A percentile compares a stretch with the other conserved stretches of the same genome.
Conservation (phyloP, 2,329 filamentous ascomycete species). For the Pyrenophora tritici-repentis region DNA sequence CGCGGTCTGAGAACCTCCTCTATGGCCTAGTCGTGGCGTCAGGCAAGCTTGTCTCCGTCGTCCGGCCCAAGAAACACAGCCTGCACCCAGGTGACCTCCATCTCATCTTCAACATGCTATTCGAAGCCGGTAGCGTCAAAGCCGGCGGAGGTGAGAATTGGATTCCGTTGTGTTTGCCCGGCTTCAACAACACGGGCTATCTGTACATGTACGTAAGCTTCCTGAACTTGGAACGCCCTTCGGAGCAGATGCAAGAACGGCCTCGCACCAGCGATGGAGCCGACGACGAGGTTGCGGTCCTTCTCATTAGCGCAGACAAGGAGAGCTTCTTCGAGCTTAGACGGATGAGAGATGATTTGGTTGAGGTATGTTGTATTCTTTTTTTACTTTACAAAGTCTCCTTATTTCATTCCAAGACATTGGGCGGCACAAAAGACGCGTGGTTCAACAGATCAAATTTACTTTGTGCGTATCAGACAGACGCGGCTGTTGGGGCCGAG, state of each 20-base stretch:
- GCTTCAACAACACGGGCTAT: slow-evolving; percentile 96
- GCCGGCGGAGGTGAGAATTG: slow-evolving; percentile 94
- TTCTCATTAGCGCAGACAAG: slow-evolving; percentile 89
- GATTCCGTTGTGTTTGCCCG: slow-evolving; percentile 93
- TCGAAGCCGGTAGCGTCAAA: slow-evolving; percentile 90
- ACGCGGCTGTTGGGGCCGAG: background rate
- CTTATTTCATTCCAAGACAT: slow-evolving; percentile 8
- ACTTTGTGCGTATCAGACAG: too few relatives aligned
- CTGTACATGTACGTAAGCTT: slow-evolving; percentile 99
- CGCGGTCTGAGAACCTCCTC: slow-evolving; percentile 75
- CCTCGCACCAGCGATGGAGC: slow-evolving; percentile 42
- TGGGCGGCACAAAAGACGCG: background rate
- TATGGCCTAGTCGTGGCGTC: slow-evolving; percentile 94
- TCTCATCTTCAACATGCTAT: slow-evolving; percentile 99
- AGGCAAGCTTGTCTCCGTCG: slow-evolving; percentile 90
- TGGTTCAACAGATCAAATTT: background rate
- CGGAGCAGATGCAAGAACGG: slow-evolving; percentile 50
- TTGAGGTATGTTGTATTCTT: slow-evolving; percentile 53
- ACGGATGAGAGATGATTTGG: slow-evolving; percentile 66
- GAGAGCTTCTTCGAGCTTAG: slow-evolving; percentile 92
- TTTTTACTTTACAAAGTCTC: slow-evolving; percentile 18
- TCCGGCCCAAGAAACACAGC: slow-evolving; percentile 91
- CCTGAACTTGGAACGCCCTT: slow-evolving; percentile 65
- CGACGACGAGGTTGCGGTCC: slow-evolving; percentile 81
- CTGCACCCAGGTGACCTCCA: slow-evolving; percentile 94